These are phyloP conservation scores for Cunninghamia lanceolata DNA, from an alignment of 75 land plant species.

Conservation along the genomic window DNA sequence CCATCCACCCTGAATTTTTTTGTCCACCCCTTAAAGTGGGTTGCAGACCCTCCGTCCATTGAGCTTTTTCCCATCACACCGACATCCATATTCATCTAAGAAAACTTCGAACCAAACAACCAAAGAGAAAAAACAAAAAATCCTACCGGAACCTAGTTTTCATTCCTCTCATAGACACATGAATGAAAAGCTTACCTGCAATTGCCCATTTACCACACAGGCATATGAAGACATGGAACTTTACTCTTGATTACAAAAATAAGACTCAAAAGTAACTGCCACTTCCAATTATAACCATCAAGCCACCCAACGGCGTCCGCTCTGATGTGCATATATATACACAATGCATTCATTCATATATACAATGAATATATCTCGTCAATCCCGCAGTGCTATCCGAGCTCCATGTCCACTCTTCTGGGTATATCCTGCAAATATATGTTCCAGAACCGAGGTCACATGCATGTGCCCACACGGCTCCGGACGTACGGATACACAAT, in stretches of 20 bases:
- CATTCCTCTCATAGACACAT: neutral
- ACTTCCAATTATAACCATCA: neutral
- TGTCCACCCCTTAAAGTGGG: neutral
- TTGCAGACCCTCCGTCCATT: neutral
- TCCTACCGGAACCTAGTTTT: neutral
- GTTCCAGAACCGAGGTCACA: neutral
- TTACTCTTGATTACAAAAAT: neutral
- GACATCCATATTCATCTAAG: neutral
- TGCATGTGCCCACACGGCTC: neutral
- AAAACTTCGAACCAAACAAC: neutral
- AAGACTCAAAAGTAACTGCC: neutral
- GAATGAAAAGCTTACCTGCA: neutral
- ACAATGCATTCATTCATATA: neutral
- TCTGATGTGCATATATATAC: neutral
- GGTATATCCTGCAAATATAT: neutral
- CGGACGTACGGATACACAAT: neutral
- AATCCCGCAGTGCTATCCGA: neutral
- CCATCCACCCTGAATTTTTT: slow-evolving; percentile 1
- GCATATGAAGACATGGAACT: neutral
- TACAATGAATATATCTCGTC: neutral
- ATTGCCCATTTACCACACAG: neutral
- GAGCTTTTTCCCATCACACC: neutral
- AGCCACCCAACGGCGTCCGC: neutral
- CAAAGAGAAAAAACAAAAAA: neutral
- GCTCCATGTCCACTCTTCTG: neutral